Conservation (phyloP, 1,284 basidiomycete species). For the Cutaneotrichosporon spelunceum region DNA sequence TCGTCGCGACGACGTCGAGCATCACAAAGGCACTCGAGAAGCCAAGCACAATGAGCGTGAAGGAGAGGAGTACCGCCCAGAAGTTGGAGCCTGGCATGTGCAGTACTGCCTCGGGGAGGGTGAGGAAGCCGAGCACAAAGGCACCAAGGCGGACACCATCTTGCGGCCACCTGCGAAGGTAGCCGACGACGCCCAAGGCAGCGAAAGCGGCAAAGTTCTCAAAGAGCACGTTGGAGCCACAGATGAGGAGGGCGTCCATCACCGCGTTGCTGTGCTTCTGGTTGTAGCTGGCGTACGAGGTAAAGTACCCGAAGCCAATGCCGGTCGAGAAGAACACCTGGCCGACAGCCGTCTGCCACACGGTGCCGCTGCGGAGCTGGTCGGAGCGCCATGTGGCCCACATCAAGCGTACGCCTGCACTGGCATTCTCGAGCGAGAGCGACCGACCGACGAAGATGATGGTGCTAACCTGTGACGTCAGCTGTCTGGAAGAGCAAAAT, state of each 20-base stretch:
- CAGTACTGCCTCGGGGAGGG: slow-evolving; percentile 28
- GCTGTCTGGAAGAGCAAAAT: neutral
- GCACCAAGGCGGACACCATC: slow-evolving; percentile 35
- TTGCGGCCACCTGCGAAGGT: slow-evolving; percentile 26
- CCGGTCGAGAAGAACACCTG: slow-evolving; percentile 35
- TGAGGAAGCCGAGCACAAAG: slow-evolving; percentile 38
- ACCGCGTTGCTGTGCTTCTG: slow-evolving; percentile 32
- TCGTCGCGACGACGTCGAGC: slow-evolving; percentile 30
- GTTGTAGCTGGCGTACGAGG: slow-evolving; percentile 31
- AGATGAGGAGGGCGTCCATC: slow-evolving; percentile 30
- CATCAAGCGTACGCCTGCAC: slow-evolving; percentile 24
- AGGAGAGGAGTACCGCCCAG: slow-evolving; percentile 31
- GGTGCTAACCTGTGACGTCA: slow-evolving; percentile 13
- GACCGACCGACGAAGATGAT: slow-evolving; percentile 31
- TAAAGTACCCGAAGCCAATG: slow-evolving; percentile 33
- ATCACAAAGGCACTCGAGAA: slow-evolving; percentile 31
- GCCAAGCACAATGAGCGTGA: slow-evolving; percentile 30
- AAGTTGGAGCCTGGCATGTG: slow-evolving; percentile 32
- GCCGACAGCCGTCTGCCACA: slow-evolving; percentile 31
- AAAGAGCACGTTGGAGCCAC: slow-evolving; percentile 27
- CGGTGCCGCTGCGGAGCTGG: slow-evolving; percentile 17
- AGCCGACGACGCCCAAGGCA: slow-evolving; percentile 28
- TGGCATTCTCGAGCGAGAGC: slow-evolving; percentile 26
- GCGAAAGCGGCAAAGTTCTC: slow-evolving; percentile 32
- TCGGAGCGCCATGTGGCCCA: slow-evolving; percentile 28